Evolutionary conservation across 129 eudicot genomes (phyloP).

Genomic region (Lactuca saligna): DNA sequence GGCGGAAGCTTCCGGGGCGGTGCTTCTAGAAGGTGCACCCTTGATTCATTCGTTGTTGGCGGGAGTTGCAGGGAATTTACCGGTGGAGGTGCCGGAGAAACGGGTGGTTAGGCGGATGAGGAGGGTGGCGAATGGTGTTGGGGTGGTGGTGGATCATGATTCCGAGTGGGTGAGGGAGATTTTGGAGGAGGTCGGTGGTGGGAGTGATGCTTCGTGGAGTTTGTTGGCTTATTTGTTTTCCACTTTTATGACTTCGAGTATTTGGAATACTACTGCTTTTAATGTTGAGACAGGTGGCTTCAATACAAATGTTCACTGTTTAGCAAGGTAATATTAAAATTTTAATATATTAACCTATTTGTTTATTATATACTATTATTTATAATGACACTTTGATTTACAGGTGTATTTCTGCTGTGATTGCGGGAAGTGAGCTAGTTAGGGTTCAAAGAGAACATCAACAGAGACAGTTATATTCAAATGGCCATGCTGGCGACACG

Average conservation of each 20-base stretch:
- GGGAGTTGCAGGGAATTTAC: conserved; percentile 63
- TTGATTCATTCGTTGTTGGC: conserved; percentile 69
- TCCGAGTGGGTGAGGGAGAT: conserved; percentile 81
- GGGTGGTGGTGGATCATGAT: conserved; percentile 66
- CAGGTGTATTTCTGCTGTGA: conserved; percentile 93
- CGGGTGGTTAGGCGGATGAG: conserved; percentile 78
- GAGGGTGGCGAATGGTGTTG: conserved; percentile 77
- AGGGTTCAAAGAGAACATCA: conserved; percentile 79
- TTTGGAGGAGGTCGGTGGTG: conserved; percentile 87
- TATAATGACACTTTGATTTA: conserved; percentile 15
- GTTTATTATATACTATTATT: neutral
- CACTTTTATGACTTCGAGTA: conserved; percentile 80
- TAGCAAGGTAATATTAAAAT: conserved; percentile 62
- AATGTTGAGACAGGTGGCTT: conserved; percentile 97
- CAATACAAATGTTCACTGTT: conserved; percentile 85
- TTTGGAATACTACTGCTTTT: conserved; percentile 89
- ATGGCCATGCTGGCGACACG: conserved; percentile 62
- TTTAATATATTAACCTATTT: no score
- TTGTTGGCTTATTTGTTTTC: conserved; percentile 86
- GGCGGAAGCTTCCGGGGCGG: conserved; percentile 84
- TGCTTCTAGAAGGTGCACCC: conserved; percentile 92
- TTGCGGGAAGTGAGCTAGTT: conserved; percentile 90
- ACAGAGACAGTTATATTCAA: conserved; percentile 50
- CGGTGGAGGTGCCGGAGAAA: conserved; percentile 81
- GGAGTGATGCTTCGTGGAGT: conserved; percentile 85